A percentile compares a stretch with the other conserved stretches of the same genome.
phyloP scores from a whole-genome alignment of 1,284 basidiomycete species.

The Trichosporon coremiiforme region DNA sequence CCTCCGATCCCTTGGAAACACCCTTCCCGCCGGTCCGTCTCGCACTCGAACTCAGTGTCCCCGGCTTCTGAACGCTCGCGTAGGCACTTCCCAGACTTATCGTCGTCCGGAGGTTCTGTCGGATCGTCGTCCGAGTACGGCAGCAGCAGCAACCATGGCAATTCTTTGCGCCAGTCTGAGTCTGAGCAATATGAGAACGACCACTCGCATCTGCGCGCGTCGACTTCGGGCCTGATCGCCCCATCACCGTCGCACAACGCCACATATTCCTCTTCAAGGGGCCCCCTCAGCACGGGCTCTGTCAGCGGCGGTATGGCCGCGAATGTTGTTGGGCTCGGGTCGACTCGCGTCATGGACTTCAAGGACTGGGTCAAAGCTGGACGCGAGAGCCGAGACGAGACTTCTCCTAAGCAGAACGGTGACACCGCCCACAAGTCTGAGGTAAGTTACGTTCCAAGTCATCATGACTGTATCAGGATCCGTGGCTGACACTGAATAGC shows the following conservation, averaged over 20 bases:
- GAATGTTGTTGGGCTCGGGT: conserved; percentile 27
- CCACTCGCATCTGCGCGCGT: background rate
- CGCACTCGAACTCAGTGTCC: conserved; percentile 8
- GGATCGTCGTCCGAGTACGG: conserved; percentile 13
- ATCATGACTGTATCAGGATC: conserved; percentile 4
- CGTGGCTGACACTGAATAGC: conserved; percentile 10
- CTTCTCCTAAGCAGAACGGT: background rate
- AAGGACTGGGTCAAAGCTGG: conserved; percentile 36
- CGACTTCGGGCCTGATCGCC: conserved; percentile 17
- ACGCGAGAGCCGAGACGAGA: conserved; percentile 21
- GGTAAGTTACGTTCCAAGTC: background rate
- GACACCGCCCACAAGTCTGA: conserved; percentile 2
- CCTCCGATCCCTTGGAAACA: conserved; percentile 15
- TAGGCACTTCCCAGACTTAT: conserved; percentile 12
- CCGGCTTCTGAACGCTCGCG: conserved; percentile 6
- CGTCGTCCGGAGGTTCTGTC: conserved; percentile 15
- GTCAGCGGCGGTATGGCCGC: conserved; percentile 18
- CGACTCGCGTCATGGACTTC: conserved; percentile 32
- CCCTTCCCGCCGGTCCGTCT: conserved; percentile 16
- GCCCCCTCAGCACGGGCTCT: conserved; percentile 17
- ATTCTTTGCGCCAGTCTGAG: background rate
- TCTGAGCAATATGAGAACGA: background rate
- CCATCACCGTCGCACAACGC: conserved; percentile 8
- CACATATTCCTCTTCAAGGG: conserved; percentile 5
- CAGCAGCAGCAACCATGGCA: conserved; percentile 1